A percentile compares a stretch with the other conserved stretches of the same genome.
Conservation (phyloP, 1,284 basidiomycete species). For the Malassezia yamatoensis region DNA sequence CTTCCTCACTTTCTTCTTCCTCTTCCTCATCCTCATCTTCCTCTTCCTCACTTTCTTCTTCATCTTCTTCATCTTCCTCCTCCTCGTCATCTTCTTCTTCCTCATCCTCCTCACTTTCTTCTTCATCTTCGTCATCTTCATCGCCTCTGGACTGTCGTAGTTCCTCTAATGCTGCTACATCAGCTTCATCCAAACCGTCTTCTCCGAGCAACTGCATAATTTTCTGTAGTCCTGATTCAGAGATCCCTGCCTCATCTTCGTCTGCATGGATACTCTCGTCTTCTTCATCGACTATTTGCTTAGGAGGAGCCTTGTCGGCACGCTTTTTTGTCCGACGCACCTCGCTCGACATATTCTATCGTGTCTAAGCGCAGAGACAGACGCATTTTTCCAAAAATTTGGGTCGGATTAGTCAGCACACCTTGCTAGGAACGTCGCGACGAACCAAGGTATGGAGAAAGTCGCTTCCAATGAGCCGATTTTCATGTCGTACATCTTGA, state of each 20-base stretch:
- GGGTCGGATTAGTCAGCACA: slow-evolving; percentile 3
- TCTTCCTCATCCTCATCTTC: slow-evolving; percentile 29
- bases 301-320: slow-evolving; percentile 10
- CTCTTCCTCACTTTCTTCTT: slow-evolving; percentile 10
- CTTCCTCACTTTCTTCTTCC: slow-evolving; percentile 23
- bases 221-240: slow-evolving; percentile 34
- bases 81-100: slow-evolving; percentile 24
- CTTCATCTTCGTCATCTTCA: slow-evolving; percentile 22
- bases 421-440: not conserved
- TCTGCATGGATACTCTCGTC: slow-evolving; percentile 28
- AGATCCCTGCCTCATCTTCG: slow-evolving; percentile 37
- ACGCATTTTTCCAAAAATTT: not conserved
- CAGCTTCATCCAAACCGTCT: slow-evolving; percentile 39
- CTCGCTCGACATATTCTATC: not conserved
- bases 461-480: slow-evolving; percentile 11
- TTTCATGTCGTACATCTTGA: slow-evolving; percentile 8
- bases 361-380: not conserved
- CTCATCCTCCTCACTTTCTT: slow-evolving; percentile 16
- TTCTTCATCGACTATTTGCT: slow-evolving; percentile 16
- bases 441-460: not conserved
- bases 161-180: slow-evolving; percentile 28
- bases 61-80: slow-evolving; percentile 18
- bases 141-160: slow-evolving; percentile 19
- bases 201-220: slow-evolving; percentile 40
- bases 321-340: slow-evolving; percentile 6